Evolutionary conservation across 257 asterid species (phyloP).

Genomic region (Coffea eugenioides): DNA sequence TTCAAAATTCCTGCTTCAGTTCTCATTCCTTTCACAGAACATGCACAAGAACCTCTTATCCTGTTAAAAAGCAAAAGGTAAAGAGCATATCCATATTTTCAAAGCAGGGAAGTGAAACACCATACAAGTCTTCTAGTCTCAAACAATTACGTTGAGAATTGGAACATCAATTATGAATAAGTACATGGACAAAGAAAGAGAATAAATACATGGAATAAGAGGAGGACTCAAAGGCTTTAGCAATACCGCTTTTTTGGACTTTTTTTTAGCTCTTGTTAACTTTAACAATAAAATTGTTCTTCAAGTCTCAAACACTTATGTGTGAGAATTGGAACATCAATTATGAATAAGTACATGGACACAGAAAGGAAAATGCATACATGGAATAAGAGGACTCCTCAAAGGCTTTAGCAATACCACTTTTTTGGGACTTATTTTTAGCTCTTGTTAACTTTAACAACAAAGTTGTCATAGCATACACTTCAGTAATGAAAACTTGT

Average conservation of each 20-base stretch:
- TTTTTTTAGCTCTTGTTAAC: too few relatives aligned
- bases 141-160: not conserved
- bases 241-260: not conserved
- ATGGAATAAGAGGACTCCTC: not conserved
- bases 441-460: too few relatives aligned
- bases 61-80: not conserved
- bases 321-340: not conserved
- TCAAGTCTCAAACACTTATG: not conserved
- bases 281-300: not conserved
- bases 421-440: not conserved
- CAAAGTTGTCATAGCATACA: not conserved
- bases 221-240: not conserved
- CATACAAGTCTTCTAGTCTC: not conserved
- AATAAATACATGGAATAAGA: not conserved
- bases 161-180: not conserved
- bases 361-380: not conserved
- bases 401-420: not conserved
- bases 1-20: not conserved
- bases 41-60: not conserved
- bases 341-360: not conserved
- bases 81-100: not conserved
- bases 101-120: not conserved
- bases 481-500: not conserved
- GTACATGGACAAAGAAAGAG: not conserved
- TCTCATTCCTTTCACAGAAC: not conserved